phyloP scores from a whole-genome alignment of 495 filamentous ascomycete species.

The Talaromyces trachyspermus region DNA sequence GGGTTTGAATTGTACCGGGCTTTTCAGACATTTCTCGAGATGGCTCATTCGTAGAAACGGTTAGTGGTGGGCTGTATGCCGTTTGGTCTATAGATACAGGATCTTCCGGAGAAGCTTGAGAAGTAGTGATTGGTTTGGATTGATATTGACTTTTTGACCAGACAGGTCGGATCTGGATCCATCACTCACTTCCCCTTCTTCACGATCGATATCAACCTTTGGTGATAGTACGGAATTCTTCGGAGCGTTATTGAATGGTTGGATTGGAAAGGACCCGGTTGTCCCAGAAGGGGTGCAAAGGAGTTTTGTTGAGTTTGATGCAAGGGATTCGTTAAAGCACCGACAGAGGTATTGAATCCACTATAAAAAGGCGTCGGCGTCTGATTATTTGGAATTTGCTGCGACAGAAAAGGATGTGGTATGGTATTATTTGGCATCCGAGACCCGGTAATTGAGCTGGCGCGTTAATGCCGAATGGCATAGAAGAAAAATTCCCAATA shows the following conservation, averaged over 20 bases:
- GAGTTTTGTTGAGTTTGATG: background rate
- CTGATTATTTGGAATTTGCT: background rate
- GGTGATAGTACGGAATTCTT: background rate
- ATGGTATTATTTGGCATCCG: background rate
- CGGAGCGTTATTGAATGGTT: background rate
- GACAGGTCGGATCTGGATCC: constrained; percentile 13
- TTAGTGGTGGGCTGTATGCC: constrained; percentile 39
- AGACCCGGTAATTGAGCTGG: background rate
- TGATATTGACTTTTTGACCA: background rate
- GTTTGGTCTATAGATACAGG: constrained; percentile 2
- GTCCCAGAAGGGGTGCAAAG: background rate
- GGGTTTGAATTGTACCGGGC: background rate
- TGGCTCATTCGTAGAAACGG: constrained; percentile 15
- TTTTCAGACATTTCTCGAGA: background rate
- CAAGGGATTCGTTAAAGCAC: background rate
- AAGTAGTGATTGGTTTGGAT: constrained; percentile 7
- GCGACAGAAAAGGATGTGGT: background rate
- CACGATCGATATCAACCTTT: constrained; percentile 29
- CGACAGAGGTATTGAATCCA: background rate
- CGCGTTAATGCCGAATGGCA: background rate
- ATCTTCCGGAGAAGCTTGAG: constrained; percentile 15
- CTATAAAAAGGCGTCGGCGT: background rate
- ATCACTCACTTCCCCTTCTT: constrained; percentile 74
- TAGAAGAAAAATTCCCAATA: background rate
- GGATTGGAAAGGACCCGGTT: background rate